These are phyloP conservation scores for Aspergillus piperis DNA, from an alignment of 2,329 filamentous ascomycete genomes.

Conservation along the genomic window DNA sequence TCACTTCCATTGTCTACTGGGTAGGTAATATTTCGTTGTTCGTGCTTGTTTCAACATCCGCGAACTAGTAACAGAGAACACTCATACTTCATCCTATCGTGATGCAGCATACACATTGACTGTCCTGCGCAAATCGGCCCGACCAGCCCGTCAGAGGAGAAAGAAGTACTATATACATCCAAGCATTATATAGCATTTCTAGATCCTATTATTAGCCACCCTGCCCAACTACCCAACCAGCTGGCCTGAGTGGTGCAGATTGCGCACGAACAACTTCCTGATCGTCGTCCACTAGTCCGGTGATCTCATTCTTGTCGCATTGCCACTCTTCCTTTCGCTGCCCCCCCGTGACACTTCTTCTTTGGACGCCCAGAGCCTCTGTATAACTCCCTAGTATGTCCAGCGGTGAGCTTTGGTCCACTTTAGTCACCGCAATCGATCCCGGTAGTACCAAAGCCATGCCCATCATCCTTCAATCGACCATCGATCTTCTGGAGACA, in stretches of 20 bases:
- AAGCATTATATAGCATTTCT: no score
- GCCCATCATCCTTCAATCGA: conserved; percentile 44
- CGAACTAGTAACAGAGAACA: no score
- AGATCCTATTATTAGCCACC: neutral
- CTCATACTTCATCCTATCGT: no score
- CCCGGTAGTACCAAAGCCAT: conserved; percentile 39
- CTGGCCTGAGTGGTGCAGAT: neutral
- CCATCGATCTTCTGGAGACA: conserved; percentile 43
- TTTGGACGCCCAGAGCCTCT: neutral
- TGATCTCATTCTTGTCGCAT: conserved; percentile 1
- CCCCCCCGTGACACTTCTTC: neutral
- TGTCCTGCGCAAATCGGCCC: no score
- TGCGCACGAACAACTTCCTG: neutral
- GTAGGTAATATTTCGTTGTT: neutral
- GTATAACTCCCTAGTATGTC: conserved; percentile 31
- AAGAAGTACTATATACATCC: neutral
- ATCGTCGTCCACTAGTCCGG: neutral
- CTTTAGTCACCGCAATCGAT: conserved; percentile 40
- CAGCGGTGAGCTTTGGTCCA: conserved; percentile 38
- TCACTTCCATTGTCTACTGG: conserved; percentile 5
- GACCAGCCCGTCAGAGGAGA: neutral
- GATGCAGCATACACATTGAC: no score
- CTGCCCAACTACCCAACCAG: neutral
- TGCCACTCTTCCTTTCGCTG: neutral
- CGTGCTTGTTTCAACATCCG: neutral